Conservation (phyloP, 2,329 filamentous ascomycete genomes). For the Aspergillus caelatus region DNA sequence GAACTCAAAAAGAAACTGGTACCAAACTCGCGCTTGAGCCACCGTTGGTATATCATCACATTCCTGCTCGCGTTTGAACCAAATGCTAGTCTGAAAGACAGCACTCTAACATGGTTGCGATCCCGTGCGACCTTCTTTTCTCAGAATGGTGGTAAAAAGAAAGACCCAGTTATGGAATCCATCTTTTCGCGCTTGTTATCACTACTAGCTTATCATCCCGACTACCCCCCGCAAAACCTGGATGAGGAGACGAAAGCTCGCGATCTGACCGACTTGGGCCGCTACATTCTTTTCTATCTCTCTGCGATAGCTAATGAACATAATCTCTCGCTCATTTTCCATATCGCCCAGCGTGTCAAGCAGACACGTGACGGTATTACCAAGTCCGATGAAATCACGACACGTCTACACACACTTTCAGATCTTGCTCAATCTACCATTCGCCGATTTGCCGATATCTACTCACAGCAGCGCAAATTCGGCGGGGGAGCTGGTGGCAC, state of each 20-base stretch:
- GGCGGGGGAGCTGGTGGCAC: conserved; percentile 41
- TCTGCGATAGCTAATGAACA: conserved; percentile 79
- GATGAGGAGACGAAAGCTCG: conserved; percentile 53
- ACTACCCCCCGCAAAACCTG: conserved; percentile 61
- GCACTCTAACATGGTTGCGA: conserved; percentile 84
- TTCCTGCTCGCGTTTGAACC: conserved; percentile 94
- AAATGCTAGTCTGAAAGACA: conserved; percentile 68
- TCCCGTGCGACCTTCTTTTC: conserved; percentile 72
- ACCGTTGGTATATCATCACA: conserved; percentile 85
- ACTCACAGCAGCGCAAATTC: conserved; percentile 66
- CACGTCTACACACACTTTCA: conserved; percentile 75
- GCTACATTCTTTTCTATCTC: conserved; percentile 89
- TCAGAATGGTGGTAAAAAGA: conserved; percentile 41
- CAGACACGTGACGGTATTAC: conserved; percentile 80
- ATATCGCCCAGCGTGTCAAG: conserved; percentile 91
- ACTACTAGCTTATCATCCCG: conserved; percentile 88
- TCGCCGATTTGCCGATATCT: conserved; percentile 81
- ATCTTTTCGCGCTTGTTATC: conserved; percentile 82
- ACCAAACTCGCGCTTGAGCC: conserved; percentile 68
- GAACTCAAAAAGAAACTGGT: conserved; percentile 74
- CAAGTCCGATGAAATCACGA: conserved; percentile 49
- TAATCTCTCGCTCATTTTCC: conserved; percentile 86
- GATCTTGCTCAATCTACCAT: conserved; percentile 84
- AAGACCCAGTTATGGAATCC: conserved; percentile 70
- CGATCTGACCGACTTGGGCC: conserved; percentile 75